phyloP scores from a whole-genome alignment of 345 rosid species.

The Eucalyptus microcorys region DNA sequence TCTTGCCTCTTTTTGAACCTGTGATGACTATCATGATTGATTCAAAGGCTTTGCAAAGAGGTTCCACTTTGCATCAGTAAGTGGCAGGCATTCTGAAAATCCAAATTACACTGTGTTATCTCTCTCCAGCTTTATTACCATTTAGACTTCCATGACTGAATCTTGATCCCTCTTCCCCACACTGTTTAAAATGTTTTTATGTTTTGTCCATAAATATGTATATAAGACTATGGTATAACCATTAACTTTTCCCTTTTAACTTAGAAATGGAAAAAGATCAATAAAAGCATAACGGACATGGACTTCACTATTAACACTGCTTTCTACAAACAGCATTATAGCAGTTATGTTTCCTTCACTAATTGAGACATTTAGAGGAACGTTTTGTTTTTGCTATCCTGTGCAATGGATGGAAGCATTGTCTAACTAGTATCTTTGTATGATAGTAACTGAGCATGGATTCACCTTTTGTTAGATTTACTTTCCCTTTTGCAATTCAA shows the following conservation, averaged over 20 bases:
- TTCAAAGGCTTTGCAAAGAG: neutral
- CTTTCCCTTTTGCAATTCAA: neutral
- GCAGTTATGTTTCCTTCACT: neutral
- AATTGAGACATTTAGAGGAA: neutral
- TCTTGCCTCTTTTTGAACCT: neutral
- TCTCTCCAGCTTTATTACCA: neutral
- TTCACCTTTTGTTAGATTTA: neutral
- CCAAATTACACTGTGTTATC: neutral
- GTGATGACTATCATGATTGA: neutral
- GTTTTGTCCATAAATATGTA: neutral
- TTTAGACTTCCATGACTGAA: neutral
- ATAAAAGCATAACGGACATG: neutral
- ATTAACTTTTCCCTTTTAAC: neutral
- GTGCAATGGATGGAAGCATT: neutral
- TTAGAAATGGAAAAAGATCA: neutral
- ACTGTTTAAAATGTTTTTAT: neutral
- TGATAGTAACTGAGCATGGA: neutral
- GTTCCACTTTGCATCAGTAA: neutral
- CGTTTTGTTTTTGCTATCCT: neutral
- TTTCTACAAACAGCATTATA: neutral
- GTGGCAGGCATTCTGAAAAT: neutral
- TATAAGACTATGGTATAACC: neutral
- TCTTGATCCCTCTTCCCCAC: neutral
- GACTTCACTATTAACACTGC: neutral
- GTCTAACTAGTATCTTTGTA: neutral